Evolutionary conservation across 2,329 filamentous ascomycete genomes (phyloP), one percentile per base, ranked within the genome.

Genomic region (Aspergillus thermomutatus): DNA sequence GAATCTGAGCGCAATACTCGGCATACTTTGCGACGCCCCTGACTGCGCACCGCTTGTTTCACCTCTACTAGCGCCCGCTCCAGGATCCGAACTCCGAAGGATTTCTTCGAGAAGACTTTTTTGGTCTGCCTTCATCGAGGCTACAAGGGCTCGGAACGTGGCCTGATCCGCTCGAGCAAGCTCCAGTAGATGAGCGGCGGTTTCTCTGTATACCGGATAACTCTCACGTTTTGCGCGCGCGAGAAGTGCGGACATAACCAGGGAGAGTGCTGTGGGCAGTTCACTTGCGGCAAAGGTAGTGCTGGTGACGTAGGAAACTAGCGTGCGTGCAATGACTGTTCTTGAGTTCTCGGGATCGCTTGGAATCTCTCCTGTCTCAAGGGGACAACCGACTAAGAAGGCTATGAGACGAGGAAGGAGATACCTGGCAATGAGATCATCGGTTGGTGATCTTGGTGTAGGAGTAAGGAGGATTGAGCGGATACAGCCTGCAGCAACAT

Each of bases 1-100:
- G 90, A 97, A 95, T 82, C 95, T 94, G 69, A 99, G 75, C 53
- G 91, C 91, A 80, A 99, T 99, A 61, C 81, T 94, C 11, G 94
- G 94, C 73, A 80, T 79, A 46, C 74, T 78, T 50, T 78, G 77
- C 49, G 78, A 76, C 50, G 78, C 82, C 56, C 79, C 77, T 57
- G 77, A 79, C 51, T 74, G 75, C 46, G 75, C 66, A 54, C 70
- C 73, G 64, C 78, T 77, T 57, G 69, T 68, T 70, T 64, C 67
- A 64, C 66, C 72, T 76, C 62, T 72, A 69, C 66, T 62, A n/a
- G 61, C 54, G 31, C 63, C 62, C 23, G 63, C 53, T 28, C 73
- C 73, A 48, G 82, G 77, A 52, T 87, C 87, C 25, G 82, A 84
- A 72, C 86, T 83, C 23, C 72, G 66, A 58, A 96, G 84, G 17